A percentile compares a stretch with the other conserved stretches of the same genome.
These are phyloP conservation scores for Solanum sitiens DNA, from an alignment of 257 asterid species.

Conservation along the genomic window DNA sequence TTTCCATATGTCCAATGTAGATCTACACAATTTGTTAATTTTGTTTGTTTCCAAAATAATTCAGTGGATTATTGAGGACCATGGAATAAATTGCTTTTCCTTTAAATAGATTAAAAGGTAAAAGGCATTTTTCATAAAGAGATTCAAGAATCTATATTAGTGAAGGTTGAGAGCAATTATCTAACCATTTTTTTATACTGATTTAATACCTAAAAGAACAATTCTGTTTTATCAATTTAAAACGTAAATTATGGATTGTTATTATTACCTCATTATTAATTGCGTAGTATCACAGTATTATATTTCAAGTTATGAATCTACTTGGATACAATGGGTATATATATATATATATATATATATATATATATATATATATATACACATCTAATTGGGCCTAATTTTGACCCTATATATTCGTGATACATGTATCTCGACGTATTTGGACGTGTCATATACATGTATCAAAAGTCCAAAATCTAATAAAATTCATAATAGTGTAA, in stretches of 20 bases:
- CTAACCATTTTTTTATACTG: neutral
- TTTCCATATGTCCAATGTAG: neutral
- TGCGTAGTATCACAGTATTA: too few species aligned
- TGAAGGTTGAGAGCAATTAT: neutral
- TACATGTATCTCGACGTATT: neutral
- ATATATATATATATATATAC: too few species aligned
- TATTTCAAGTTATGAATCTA: too few species aligned
- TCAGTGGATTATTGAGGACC: neutral
- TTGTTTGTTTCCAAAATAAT: neutral
- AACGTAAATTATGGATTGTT: neutral
- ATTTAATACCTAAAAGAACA: neutral
- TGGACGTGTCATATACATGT: neutral
- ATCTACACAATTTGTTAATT: neutral
- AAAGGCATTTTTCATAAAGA: neutral
- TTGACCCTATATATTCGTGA: neutral
- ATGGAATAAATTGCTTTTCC: neutral
- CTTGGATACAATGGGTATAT: too few species aligned
- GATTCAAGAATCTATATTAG: neutral
- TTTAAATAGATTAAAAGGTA: neutral
- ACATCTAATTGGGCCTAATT: neutral
- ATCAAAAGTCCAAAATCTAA: neutral
- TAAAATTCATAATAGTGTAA: neutral
- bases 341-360: too few species aligned
- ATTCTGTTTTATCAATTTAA: too few species aligned
- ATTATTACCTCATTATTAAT: too few species aligned